phyloP scores from a whole-genome alignment of 2,329 filamentous ascomycete species.

The Metarhizium anisopliae region DNA sequence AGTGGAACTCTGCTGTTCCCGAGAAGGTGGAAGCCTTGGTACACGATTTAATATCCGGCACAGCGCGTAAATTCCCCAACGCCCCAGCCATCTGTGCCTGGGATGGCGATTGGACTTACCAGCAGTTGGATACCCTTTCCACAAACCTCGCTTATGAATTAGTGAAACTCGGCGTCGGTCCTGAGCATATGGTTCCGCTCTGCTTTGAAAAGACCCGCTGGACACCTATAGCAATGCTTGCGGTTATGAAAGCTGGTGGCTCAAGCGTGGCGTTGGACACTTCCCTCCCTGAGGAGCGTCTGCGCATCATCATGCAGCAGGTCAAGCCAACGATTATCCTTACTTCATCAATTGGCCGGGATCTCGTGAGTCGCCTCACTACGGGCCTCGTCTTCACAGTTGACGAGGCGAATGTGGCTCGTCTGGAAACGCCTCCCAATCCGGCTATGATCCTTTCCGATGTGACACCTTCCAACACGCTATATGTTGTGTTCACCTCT shows the following conservation, averaged over 20 bases:
- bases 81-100: conserved; percentile 5
- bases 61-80: not conserved
- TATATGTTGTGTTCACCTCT: not conserved
- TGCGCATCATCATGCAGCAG: not conserved
- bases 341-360: not conserved
- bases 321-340: conserved; percentile 6
- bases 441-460: not conserved
- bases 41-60: not conserved
- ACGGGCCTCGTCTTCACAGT: not conserved
- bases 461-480: not conserved
- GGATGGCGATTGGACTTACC: conserved; percentile 5
- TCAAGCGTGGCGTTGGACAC: conserved; percentile 18
- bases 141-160: not conserved
- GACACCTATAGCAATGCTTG: conserved; percentile 13
- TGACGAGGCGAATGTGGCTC: not conserved
- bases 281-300: not conserved
- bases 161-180: not conserved
- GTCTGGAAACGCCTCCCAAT: not conserved
- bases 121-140: conserved; percentile 3
- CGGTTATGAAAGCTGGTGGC: conserved; percentile 18
- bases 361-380: not conserved
- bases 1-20: not conserved
- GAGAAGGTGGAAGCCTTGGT: not conserved
- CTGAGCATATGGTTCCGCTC: conserved; percentile 1
- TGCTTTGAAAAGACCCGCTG: conserved; percentile 11